These are phyloP conservation scores for Saturnispora quitensis DNA, from an alignment of 805 yeast species.

Conservation along the genomic window DNA sequence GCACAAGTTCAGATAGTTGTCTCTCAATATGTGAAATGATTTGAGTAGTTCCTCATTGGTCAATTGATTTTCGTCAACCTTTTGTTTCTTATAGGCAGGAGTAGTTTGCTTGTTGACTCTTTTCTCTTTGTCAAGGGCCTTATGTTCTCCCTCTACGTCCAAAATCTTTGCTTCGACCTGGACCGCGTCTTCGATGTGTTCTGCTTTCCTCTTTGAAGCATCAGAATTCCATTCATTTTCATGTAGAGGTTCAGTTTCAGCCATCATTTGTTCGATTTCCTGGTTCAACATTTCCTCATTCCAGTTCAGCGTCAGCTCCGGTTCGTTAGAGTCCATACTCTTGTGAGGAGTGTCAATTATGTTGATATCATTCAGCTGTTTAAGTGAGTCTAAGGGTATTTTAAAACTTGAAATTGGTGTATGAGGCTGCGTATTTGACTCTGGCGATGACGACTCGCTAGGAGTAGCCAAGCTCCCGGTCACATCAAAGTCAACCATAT, in stretches of 20 bases:
- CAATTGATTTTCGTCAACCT: background rate
- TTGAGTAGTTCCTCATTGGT: background rate
- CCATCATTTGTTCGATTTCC: conserved; percentile 3
- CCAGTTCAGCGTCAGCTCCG: background rate
- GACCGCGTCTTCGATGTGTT: background rate
- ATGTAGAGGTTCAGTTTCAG: conserved; percentile 1
- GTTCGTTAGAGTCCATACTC: background rate
- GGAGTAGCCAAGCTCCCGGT: background rate
- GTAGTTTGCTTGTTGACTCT: background rate
- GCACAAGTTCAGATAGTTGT: conserved; percentile 4
- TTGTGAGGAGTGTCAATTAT: background rate
- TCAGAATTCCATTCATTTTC: background rate
- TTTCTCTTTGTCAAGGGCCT: background rate
- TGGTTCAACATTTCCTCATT: conserved; percentile 1
- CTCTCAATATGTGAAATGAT: conserved; percentile 1
- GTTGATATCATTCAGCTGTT: background rate
- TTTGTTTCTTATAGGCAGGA: background rate
- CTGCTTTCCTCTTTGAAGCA: background rate
- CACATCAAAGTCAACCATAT: background rate
- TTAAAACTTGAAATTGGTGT: background rate
- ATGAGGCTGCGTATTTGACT: conserved; percentile 1
- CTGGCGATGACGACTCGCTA: conserved; percentile 1
- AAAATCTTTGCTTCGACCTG: background rate
- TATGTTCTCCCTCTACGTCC: background rate
- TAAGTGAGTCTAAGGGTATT: background rate